Evolutionary conservation across 2,329 filamentous ascomycete genomes (phyloP), one percentile per base, ranked within the genome.

Genomic region (Stagonosporopsis rhizophila): DNA sequence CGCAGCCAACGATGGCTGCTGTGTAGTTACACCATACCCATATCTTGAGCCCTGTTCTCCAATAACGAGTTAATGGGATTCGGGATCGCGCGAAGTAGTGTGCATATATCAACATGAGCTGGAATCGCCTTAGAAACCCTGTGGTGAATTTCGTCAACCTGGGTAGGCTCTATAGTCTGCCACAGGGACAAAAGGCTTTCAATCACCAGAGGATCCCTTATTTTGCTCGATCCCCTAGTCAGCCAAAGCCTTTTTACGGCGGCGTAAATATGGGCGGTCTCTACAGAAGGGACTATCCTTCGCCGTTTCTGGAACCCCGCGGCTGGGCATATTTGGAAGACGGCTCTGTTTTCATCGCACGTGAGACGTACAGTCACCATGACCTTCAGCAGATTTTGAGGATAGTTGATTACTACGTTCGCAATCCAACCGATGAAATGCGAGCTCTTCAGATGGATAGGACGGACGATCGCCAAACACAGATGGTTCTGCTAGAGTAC

Each of bases 291-390:
- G 19, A 11, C 20, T 4, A 8, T 8, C 4, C n/a, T 6, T 3
- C 4, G 17, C 30, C 28, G 14, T 22, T 19, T 19, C 6, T 6
- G 14, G 20, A 42, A 8, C 28, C 39, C 30, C 48, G 17, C 9
- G 56, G 61, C 14, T 65, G 62, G 59, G 67, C 59, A 4, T 70
- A 66, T 22, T 66, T 70, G 27, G 63, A 67, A 20, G 61, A 70
- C 55, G 65, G 66, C 15, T 70, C 66, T 14, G 30, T 68, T 4
- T 65, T 58, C 49, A 48, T 69, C 22, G 30, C 52, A 12, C 52
- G 56, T 22, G 23, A 27, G 56, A 44, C 30, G 19, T 61, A 25
- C n/a, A 39, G 57, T 19, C 61, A 68, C 41, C 25, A 58, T 17
- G 40, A n/a, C 11, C 56, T 69, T 11, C 59, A 69, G 44, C 38